Conservation (phyloP, 495 filamentous ascomycete species). For the Penicillium ochrochloron region DNA sequence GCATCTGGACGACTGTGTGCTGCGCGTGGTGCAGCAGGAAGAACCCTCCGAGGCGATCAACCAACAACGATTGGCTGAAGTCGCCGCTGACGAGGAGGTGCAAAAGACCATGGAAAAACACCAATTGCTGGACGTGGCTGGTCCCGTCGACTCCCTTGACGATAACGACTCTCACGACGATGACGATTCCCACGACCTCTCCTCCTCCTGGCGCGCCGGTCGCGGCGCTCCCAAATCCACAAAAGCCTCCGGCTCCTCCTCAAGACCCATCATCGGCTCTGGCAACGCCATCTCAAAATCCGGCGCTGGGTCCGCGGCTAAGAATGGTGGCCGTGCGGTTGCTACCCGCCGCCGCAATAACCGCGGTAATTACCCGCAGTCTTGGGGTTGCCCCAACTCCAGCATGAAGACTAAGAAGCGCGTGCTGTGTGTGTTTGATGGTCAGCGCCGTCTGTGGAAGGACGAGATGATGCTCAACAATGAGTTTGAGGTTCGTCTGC, state of each 20-base stretch:
- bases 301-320: constrained; percentile 32
- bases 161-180: constrained; percentile 65
- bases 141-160: constrained; percentile 49
- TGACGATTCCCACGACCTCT: constrained; percentile 63
- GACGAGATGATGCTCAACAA: constrained; percentile 99
- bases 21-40: constrained; percentile 95
- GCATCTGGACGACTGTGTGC: constrained; percentile 97
- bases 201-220: constrained; percentile 48
- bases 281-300: constrained; percentile 55
- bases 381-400: constrained; percentile 87
- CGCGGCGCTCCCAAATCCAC: constrained; percentile 50
- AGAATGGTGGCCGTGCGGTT: constrained; percentile 45
- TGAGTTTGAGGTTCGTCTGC: constrained; percentile 90
- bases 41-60: constrained; percentile 97
- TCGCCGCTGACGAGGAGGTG: constrained; percentile 81
- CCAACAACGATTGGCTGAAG: constrained; percentile 78
- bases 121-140: constrained; percentile 64
- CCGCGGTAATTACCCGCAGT: constrained; percentile 86
- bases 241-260: constrained; percentile 40
- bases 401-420: constrained; percentile 99
- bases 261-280: constrained; percentile 55
- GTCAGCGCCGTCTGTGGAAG: constrained; percentile 85
- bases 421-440: constrained; percentile 91
- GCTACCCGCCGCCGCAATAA: constrained; percentile 75
- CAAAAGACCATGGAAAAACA: constrained; percentile 84